Conservation (phyloP, 768 basidiomycete genomes). For the Hemileccinum rubropunctum region DNA sequence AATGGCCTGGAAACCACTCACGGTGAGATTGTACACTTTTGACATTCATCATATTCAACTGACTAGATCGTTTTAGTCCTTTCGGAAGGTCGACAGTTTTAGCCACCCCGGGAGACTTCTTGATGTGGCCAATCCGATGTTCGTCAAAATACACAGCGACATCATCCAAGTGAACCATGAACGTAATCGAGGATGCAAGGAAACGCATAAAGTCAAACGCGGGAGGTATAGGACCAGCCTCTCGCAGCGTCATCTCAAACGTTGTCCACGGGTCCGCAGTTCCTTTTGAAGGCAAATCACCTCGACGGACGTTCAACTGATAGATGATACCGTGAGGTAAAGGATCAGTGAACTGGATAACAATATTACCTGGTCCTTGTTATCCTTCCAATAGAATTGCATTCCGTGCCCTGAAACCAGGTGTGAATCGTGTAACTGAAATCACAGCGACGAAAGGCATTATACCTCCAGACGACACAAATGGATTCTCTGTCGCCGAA, state of each 20-base stretch:
- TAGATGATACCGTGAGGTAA: conserved; percentile 5
- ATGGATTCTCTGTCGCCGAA: conserved; percentile 80
- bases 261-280: conserved; percentile 66
- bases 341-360: background rate
- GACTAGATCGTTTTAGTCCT: conserved; percentile 54
- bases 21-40: conserved; percentile 60
- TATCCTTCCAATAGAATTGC: conserved; percentile 96
- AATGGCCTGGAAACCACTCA: too few species aligned
- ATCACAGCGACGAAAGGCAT: background rate
- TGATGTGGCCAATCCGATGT: conserved; percentile 62
- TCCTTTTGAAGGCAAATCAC: conserved; percentile 48
- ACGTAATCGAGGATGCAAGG: conserved; percentile 87
- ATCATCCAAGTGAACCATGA: conserved; percentile 77
- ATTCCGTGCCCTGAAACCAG: conserved; percentile 71
- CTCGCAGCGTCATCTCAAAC: conserved; percentile 86
- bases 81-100: conserved; percentile 51
- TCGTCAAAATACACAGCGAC: conserved; percentile 84
- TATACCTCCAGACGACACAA: conserved; percentile 76
- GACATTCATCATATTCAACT: conserved; percentile 67
- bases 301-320: conserved; percentile 81
- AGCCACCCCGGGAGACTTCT: conserved; percentile 57
- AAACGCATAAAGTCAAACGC: conserved; percentile 89
- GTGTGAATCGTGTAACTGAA: background rate
- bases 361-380: conserved; percentile 70
- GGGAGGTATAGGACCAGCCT: conserved; percentile 73